Evolutionary conservation across 768 basidiomycete species (phyloP), one percentile per base, ranked within the genome.

Genomic region (Mycena olivaceomarginata): DNA sequence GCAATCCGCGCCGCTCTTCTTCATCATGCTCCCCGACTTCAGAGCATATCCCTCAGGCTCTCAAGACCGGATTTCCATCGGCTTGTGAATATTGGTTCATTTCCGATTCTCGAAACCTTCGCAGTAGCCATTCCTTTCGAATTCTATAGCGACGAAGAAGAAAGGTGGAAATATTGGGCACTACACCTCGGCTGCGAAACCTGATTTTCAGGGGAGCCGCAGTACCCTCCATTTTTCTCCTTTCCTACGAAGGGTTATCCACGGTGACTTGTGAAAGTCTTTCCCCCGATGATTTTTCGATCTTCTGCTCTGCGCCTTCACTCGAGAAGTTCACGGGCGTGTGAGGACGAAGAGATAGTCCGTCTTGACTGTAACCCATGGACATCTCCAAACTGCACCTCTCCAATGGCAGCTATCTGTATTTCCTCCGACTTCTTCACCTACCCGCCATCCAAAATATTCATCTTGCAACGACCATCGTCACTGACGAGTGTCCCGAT

Each of bases 11-110:
- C 22, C 15, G 15, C 22, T 7, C 5, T 66, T 39, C 71, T 8
- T 4, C 51, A 22, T 3, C 18, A 46, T 59, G 72, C 72, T 37
- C 64, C 64, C 12, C 71, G n/a, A 25, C 72, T 66, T 4, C 63
- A 73, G 56, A 31, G 31, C 31, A 31, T 31, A 31, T 31, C 31
- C 31, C n/a, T 31, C 31, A 31, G 31, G 31, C 31, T 31, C 31
- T 31, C 31, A 31, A 31, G 31, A 31, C 31, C 31, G 31, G 31
- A 31, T 31, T 31, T 31, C 31, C 31, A 41, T 25, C 31, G 7
- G 3, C 31, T 31, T 31, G 51, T 31, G 43, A 15, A 45, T 45
- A 45, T 45, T 10, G 43, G 43, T 10, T 15, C 11, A 11, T 45
- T 31, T 31, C 31, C 31, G 31, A 31, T 45, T 45, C 43, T 45